Base-by-base conservation (phyloP, 1,139 yeast species). In the Sugiyamaella sp. region DNA sequence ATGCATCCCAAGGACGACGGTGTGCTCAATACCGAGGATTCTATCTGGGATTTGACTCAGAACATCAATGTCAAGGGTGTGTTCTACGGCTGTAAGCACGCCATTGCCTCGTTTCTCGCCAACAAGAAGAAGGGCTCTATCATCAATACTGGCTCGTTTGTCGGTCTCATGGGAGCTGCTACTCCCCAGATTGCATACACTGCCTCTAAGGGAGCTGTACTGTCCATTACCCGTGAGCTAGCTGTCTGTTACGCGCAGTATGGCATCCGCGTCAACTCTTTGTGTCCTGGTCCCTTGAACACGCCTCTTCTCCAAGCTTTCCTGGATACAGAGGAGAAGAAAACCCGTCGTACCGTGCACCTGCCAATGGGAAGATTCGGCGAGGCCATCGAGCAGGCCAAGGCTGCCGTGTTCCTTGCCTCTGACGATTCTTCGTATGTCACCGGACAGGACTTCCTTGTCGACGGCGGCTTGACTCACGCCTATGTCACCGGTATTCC, bases 381-480 rank as follows among this genome's bases (percentile, higher is more conserved):
- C 63, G 74, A 72, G 80, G 70, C 86, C 84, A 62, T 80, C 66
- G 96, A 89, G 71, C 86, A 87, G 71, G 90, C 87, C 46, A 95
- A 95, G 63, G 85, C 93, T 21, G 85, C 84, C 60, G 79, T 89
- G 55, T 89, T 87, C 73, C 76, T 89, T 68, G 89, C 95, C 37
- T 82, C 90, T n/a, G 74, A 78, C 49, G 96, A 95, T 20, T 78
- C 89, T 40, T 80, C 89, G 19, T 89, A 85, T 73, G 82, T 95
- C 53, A 89, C 95, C 12, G 97, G 96, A 61, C 81, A 86, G 64
- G 89, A 89, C 71, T 73, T 89, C 62, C 75, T 86, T 60, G 95
- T 89, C 53, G 97, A 89, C 66, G 97, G 97, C 63, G 97, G 96
- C 14, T 60, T 71, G 38, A 67, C 73, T 49, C 59, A 62, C 55